Evolutionary conservation across 768 basidiomycete species (phyloP).

Genomic region (Rhizopogon vulgaris): DNA sequence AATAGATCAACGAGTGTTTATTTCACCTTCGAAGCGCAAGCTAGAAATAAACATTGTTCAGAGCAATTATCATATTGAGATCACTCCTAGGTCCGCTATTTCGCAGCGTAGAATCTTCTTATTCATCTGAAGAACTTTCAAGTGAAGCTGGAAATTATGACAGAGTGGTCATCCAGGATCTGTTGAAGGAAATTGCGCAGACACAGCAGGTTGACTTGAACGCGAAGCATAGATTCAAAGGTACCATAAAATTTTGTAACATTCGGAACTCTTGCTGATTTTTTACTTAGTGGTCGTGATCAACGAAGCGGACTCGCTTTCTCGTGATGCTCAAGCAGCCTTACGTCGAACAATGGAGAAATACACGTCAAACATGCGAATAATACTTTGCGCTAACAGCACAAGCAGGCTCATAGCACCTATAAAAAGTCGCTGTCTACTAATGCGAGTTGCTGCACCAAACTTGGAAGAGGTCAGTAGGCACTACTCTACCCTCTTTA

Average conservation of each 20-base stretch:
- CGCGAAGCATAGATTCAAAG: conserved; percentile 96
- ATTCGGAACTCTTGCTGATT: conserved; percentile 2
- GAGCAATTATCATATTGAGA: conserved; percentile 96
- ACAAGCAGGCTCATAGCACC: conserved; percentile 95
- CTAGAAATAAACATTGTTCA: conserved; percentile 96
- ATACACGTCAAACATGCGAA: conserved; percentile 96
- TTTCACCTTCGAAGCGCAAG: conserved; percentile 90
- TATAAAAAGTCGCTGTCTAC: conserved; percentile 90
- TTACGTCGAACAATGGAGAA: conserved; percentile 98
- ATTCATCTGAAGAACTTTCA: conserved; percentile 3
- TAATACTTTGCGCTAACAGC: conserved; percentile 94
- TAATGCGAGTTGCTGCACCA: conserved; percentile 91
- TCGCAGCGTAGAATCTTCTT: not conserved
- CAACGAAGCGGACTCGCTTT: conserved; percentile 93
- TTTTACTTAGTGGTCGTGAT: conserved; percentile 80
- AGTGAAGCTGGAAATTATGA: conserved; percentile 97
- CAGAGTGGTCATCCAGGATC: conserved; percentile 90
- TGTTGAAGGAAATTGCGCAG: conserved; percentile 97
- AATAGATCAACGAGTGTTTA: conserved; percentile 94
- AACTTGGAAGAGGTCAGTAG: conserved; percentile 60
- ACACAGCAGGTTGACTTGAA: conserved; percentile 96
- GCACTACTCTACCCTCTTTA: not conserved
- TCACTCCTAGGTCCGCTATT: conserved; percentile 80
- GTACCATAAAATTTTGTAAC: conserved; percentile 31
- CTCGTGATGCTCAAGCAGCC: conserved; percentile 95